Evolutionary conservation across 2,329 filamentous ascomycete species (phyloP), one percentile per base, ranked within the genome.

Genomic region (Aspergillus cejpii): DNA sequence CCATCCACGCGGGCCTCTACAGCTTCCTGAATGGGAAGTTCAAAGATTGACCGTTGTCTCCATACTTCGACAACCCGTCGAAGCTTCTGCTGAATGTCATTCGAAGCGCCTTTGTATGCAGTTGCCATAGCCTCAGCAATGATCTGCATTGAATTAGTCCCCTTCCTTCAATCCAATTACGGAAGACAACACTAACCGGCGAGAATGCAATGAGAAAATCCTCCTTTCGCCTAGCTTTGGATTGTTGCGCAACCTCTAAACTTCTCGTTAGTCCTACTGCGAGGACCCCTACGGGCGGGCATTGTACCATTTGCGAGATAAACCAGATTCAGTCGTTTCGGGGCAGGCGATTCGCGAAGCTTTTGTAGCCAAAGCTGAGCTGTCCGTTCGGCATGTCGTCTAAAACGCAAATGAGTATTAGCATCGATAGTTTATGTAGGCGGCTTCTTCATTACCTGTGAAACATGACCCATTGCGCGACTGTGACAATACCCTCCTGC

Each of bases 391-490:
- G 94, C 91, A 70, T 96, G 87, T 65, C 92, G 83, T 66, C 91
- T 96, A 49, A 50, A 51, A 24, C 44, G 48, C 14, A n/a, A 12
- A 42, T 37, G 15, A 29, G 17, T 33, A 36, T 63, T 47, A 61
- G 53, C 29, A 40, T 28, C 10, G 33, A 33, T 26, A 27, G 26
- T n/a, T 40, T 36, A 36, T 66, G 51, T 41, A 44, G 29, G 27
- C 33, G 21, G 28, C 38, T 36, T 43, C 45, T 37, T 33, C 46
- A 54, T 55, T 81, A 94, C 89, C 89, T 85, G 71, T 98, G 91
- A 66, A 98, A 98, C 85, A 98, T 94, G 50, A 98, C 92, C 94
- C 94, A 98, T 81, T 97, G 91, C 46, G 92, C 89, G 51, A 94
- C 90, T 27, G 87, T 91, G 49, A 94, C 81, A 62, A 98, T 97